Evolutionary conservation across 73 alveolate species (phyloP).

Genomic region (Paraurostyla sp.): DNA sequence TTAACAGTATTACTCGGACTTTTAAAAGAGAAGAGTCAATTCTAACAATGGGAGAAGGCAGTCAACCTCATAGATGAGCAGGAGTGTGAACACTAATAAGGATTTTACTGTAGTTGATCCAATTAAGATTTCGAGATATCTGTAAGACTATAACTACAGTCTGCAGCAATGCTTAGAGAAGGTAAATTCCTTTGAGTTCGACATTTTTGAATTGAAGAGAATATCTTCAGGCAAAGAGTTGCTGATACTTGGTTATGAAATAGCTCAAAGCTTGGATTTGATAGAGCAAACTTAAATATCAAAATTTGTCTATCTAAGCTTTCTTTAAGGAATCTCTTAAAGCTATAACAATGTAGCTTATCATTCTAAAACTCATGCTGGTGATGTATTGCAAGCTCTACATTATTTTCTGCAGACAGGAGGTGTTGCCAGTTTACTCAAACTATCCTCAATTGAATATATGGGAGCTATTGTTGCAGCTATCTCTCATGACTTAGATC

Average conservation of each 20-base stretch:
- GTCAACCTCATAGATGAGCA: not conserved
- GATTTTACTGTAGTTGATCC: constrained; percentile 20
- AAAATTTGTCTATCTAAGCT: constrained; percentile 13
- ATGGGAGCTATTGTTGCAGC: constrained; percentile 51
- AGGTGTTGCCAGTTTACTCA: not conserved
- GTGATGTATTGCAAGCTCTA: constrained; percentile 29
- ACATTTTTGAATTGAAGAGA: constrained; percentile 1
- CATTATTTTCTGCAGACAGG: constrained; percentile 23
- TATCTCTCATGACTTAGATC: constrained; percentile 69
- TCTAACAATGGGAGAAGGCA: not conserved
- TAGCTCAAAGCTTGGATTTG: not conserved
- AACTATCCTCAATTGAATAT: constrained; percentile 12
- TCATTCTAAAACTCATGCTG: constrained; percentile 51
- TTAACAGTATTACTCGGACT: constrained; percentile 9
- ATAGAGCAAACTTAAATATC: not conserved
- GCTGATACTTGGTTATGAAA: constrained; percentile 45
- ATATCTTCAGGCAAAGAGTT: constrained; percentile 20
- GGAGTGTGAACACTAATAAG: not conserved
- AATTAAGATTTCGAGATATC: not conserved
- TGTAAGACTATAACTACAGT: constrained; percentile 1
- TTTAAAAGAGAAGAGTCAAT: not conserved
- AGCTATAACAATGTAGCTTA: constrained; percentile 31
- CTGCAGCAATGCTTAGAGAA: not conserved
- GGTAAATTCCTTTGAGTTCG: constrained; percentile 16
- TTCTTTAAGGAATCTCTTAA: not conserved